These are phyloP conservation scores for Leccinum sublutescens DNA, from an alignment of 768 basidiomycete species.

Conservation along the genomic window DNA sequence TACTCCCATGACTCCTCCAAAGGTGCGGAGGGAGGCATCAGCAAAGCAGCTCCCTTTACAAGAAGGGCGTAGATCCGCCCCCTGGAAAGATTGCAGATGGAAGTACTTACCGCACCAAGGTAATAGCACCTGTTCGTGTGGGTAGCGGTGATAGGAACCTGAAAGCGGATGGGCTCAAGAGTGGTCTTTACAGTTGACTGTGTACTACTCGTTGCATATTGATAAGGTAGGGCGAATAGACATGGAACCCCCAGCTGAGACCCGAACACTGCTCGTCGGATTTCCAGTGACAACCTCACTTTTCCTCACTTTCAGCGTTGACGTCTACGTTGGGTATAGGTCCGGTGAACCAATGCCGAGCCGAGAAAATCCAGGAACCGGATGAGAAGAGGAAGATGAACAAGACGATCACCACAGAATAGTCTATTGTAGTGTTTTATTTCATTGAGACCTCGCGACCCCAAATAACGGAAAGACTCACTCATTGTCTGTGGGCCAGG, in stretches of 20 bases:
- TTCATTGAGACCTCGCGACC: background rate
- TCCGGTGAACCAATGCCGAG: slow-evolving; percentile 34
- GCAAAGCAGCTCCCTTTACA: slow-evolving; percentile 64
- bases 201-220: background rate
- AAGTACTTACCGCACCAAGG: slow-evolving; percentile 76
- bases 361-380: slow-evolving; percentile 32
- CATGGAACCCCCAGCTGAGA: background rate
- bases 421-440: slow-evolving; percentile 8
- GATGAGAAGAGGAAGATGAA: slow-evolving; percentile 31
- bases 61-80: slow-evolving; percentile 69
- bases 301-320: background rate
- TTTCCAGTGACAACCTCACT: slow-evolving; percentile 11
- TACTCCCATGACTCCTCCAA: slow-evolving; percentile 34
- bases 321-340: slow-evolving; percentile 29
- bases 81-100: slow-evolving; percentile 48
- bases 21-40: slow-evolving; percentile 66
- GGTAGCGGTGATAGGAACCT: slow-evolving; percentile 31
- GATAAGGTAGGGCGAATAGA: too few relatives aligned
- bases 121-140: slow-evolving; percentile 23
- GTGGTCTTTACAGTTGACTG: background rate
- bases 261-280: slow-evolving; percentile 11
- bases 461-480: slow-evolving; percentile 21
- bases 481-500: slow-evolving; percentile 30
- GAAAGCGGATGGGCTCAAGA: slow-evolving; percentile 7
- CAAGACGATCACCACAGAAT: slow-evolving; percentile 29